These are phyloP conservation scores for Lentinula novae-zelandiae DNA, from an alignment of 1,284 basidiomycete species.

Conservation along the genomic window DNA sequence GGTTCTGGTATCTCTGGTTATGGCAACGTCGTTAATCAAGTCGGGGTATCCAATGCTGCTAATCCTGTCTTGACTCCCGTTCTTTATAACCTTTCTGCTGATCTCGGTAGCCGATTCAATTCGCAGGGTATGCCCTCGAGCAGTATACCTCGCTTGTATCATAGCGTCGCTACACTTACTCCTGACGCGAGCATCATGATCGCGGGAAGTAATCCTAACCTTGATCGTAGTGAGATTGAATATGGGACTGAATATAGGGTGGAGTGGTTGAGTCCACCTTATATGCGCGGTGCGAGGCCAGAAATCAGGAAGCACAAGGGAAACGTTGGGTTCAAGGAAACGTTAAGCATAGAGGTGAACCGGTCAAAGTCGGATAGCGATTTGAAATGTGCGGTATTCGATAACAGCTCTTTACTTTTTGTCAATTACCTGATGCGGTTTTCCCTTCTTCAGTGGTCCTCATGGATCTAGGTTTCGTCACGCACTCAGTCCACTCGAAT, in stretches of 20 bases:
- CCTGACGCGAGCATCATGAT: conserved; percentile 72
- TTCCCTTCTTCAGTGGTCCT: conserved; percentile 49
- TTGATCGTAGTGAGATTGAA: conserved; percentile 64
- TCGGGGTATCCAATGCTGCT: conserved; percentile 77
- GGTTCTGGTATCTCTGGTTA: conserved; percentile 78
- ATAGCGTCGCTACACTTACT: conserved; percentile 73
- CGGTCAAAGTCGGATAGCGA: conserved; percentile 25
- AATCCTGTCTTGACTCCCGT: conserved; percentile 72
- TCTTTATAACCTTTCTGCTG: conserved; percentile 68
- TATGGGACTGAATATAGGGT: conserved; percentile 81
- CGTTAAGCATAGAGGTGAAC: conserved; percentile 36
- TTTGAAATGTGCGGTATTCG: conserved; percentile 24
- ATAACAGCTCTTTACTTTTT: background rate
- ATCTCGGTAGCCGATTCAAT: conserved; percentile 61
- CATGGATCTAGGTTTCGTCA: conserved; percentile 78
- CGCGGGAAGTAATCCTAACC: conserved; percentile 81
- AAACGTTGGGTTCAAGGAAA: conserved; percentile 44
- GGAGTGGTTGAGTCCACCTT: conserved; percentile 73
- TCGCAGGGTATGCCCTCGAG: conserved; percentile 60
- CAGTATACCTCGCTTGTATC: conserved; percentile 78
- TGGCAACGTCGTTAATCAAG: conserved; percentile 69
- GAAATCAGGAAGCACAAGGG: conserved; percentile 35
- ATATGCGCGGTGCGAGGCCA: conserved; percentile 59
- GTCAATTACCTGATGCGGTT: background rate
- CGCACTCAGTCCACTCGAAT: conserved; percentile 78